Evolutionary conservation across 441 rosid species (phyloP), one percentile per base, ranked within the genome.

Genomic region (Arabidopsis hybrid): DNA sequence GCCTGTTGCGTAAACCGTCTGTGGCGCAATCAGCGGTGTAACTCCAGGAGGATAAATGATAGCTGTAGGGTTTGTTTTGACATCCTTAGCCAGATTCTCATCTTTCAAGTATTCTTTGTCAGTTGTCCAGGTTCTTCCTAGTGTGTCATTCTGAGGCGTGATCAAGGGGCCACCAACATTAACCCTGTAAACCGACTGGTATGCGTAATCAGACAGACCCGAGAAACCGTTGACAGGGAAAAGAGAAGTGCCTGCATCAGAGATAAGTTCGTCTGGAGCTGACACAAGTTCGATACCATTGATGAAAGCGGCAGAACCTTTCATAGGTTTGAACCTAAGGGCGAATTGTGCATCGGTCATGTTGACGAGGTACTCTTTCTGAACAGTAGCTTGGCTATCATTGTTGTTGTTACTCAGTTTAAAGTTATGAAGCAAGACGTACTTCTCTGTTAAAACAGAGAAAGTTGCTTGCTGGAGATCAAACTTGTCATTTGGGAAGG

Each of bases 251-350:
- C 84, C 98, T 26, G 78, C 43, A 62, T 91, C 87, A 10, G 85
- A 5, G 39, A 88, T 77, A 74, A 84, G 56, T 56, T 39, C 70
- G 10, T 85, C 91, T 0, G 93, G 97, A 5, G 90, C 96, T 1
- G 96, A 91, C 42, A 95, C 91, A 40, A 95, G 82, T 87, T 95
- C 99, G 16, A 92, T 78, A 17, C 92, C 96, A 38, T 92, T 88
- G 70, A 94, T 78, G 53, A 92, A 91, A 45, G 99, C 97, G 4
- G 83, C 83, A 0, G 99, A 95, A 55, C 80, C 71, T 82, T 81
- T 83, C 86, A 79, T 68, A 1, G 95, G 99, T 3, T 45, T 18
- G 61, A 92, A 88, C 49, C 76, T 83, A 69, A 89, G 60, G 6
- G 83, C 77, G 34, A 92, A 78, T 6, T 75, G 71, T 4, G 84